Evolutionary conservation across 345 rosid species (phyloP).

Genomic region (Physaria fendleri): DNA sequence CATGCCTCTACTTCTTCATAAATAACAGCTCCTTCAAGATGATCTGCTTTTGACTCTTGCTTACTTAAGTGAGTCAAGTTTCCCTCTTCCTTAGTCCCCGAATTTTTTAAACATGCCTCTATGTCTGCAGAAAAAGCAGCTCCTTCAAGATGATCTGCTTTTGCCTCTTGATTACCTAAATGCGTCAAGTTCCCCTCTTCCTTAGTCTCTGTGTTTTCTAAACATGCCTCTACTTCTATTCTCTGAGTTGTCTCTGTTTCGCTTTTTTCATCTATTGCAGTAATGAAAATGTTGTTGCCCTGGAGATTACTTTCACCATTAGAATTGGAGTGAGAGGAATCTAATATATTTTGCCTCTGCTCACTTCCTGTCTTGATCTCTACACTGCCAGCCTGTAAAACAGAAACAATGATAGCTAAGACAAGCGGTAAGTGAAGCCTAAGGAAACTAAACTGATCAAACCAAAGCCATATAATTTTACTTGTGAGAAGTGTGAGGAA

Average conservation of each 20-base stretch:
- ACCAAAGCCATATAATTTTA: background rate
- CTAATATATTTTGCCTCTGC: background rate
- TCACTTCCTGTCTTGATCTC: background rate
- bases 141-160: slow-evolving; percentile 5
- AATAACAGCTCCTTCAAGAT: background rate
- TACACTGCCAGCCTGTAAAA: background rate
- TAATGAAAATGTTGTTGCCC: background rate
- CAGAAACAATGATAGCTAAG: background rate
- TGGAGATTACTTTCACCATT: background rate
- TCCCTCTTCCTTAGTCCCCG: background rate
- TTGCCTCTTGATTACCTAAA: slow-evolving; percentile 12
- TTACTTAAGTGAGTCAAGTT: background rate
- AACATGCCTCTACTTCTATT: background rate
- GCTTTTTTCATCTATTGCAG: background rate
- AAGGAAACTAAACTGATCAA: background rate
- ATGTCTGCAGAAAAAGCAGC: background rate
- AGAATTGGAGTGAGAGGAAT: background rate
- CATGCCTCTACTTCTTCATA: no score
- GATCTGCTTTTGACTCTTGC: slow-evolving; percentile 9
- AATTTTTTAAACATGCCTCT: no score
- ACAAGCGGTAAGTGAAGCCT: background rate
- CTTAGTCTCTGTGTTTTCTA: background rate
- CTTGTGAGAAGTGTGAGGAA: slow-evolving; percentile 12
- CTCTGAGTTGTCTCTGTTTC: background rate
- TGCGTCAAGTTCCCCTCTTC: background rate